Conservation (phyloP, 1,284 basidiomycete species). For the Ustilago esculenta region DNA sequence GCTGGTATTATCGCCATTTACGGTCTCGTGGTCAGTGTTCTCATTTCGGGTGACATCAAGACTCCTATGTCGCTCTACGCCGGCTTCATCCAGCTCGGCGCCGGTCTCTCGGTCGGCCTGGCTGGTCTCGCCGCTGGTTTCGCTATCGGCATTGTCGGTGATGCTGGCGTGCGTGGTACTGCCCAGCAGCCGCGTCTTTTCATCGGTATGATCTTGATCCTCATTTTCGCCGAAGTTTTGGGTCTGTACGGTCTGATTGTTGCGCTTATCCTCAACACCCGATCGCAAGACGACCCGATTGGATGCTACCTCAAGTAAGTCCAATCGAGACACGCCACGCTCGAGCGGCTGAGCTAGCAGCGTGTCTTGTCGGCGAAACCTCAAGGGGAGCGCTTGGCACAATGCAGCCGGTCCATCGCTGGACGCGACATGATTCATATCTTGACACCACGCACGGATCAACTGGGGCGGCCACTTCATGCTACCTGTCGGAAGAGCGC, state of each 20-base stretch:
- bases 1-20: constrained; percentile 91
- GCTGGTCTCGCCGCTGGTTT: constrained; percentile 96
- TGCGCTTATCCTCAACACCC: constrained; percentile 84
- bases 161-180: constrained; percentile 73
- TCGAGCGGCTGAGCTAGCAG: too few species aligned
- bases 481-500: too few species aligned
- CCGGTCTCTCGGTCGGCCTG: constrained; percentile 88
- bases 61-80: constrained; percentile 73
- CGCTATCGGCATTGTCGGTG: constrained; percentile 95
- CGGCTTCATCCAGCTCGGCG: constrained; percentile 95
- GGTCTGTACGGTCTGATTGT: constrained; percentile 88
- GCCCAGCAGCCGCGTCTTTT: constrained; percentile 87
- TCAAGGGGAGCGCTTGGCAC: too few species aligned
- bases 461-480: too few species aligned
- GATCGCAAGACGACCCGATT: constrained; percentile 56
- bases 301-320: constrained; percentile 52
- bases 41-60: constrained; percentile 69
- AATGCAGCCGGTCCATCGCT: background rate
- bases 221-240: constrained; percentile 94
- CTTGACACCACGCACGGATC: constrained; percentile 2
- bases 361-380: too few species aligned
- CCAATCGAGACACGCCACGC: too few species aligned
- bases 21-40: constrained; percentile 72
- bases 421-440: background rate
- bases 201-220: constrained; percentile 76